These are phyloP conservation scores for Taxillus chinensis DNA, from an alignment of 164 flowering plant species.

Conservation along the genomic window DNA sequence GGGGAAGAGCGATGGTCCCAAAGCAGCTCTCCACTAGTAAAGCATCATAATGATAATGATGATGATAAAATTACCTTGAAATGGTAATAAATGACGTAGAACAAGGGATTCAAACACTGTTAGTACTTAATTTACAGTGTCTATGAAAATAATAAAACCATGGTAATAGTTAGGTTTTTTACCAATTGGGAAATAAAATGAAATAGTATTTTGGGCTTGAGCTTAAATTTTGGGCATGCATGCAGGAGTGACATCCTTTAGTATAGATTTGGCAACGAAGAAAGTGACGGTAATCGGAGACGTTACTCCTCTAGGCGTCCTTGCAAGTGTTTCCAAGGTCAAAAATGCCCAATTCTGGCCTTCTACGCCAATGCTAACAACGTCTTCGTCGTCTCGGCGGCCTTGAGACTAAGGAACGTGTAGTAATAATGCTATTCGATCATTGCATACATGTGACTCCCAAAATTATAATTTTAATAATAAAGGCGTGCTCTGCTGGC, in stretches of 20 bases:
- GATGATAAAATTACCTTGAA: too few species aligned
- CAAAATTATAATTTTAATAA: not conserved
- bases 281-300: conserved; percentile 79
- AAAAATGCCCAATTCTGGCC: conserved; percentile 90
- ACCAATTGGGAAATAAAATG: too few species aligned
- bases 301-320: conserved; percentile 65
- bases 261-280: conserved; percentile 62
- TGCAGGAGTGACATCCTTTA: conserved; percentile 85
- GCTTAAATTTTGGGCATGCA: not conserved
- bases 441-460: not conserved
- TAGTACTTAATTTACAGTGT: too few species aligned
- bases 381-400: conserved; percentile 16
- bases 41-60: too few species aligned
- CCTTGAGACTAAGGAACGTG: not conserved
- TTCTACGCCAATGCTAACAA: conserved; percentile 19
- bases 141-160: too few species aligned
- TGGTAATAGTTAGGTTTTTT: too few species aligned
- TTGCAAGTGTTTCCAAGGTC: conserved; percentile 73
- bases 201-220: too few species aligned
- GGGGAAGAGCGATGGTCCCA: too few species aligned
- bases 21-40: too few species aligned
- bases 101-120: too few species aligned
- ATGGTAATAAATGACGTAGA: too few species aligned
- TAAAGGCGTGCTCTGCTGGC: not conserved
- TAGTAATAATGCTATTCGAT: not conserved